Conservation (phyloP, 352 stramenopile genomes). For the Globisporangium recalcitrans region DNA sequence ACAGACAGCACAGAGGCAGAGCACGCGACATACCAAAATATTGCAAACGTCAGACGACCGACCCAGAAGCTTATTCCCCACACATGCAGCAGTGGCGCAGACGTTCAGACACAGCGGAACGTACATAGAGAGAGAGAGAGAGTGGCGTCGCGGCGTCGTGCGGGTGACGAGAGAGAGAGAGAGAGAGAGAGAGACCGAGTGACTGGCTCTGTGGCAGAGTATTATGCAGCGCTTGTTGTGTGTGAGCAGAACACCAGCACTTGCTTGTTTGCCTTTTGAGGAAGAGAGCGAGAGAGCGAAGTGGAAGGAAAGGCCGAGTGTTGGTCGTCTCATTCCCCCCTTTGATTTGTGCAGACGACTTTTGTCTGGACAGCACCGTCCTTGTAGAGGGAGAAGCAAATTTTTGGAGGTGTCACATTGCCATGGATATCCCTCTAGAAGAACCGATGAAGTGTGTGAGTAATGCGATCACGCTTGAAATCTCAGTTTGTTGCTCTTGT, state of each 20-base stretch:
- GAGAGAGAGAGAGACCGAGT: not conserved
- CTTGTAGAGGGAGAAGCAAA: conserved; percentile 3
- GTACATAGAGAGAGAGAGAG: conserved; percentile 5
- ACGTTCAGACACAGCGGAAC: not conserved
- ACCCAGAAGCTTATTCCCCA: not conserved
- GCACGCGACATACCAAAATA: not conserved
- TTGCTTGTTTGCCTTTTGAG: not conserved
- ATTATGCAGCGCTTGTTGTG: not conserved
- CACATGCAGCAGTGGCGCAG: not conserved
- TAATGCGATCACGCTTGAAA: not conserved
- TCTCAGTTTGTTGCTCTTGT: not conserved
- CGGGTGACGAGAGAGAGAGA: conserved; percentile 6
- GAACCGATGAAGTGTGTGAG: not conserved
- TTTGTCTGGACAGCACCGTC: not conserved
- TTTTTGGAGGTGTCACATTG: conserved; percentile 6
- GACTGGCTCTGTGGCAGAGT: not conserved
- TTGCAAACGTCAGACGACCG: not conserved
- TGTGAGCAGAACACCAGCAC: not conserved
- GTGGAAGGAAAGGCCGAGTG: not conserved
- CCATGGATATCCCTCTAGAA: not conserved
- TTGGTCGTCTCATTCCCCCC: not conserved
- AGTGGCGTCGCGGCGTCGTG: conserved; percentile 1
- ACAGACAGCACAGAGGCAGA: not conserved
- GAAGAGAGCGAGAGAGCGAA: not conserved
- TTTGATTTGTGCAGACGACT: not conserved